These are phyloP conservation scores for Pluteus cervinus DNA, from an alignment of 768 basidiomycete genomes.

Conservation along the genomic window DNA sequence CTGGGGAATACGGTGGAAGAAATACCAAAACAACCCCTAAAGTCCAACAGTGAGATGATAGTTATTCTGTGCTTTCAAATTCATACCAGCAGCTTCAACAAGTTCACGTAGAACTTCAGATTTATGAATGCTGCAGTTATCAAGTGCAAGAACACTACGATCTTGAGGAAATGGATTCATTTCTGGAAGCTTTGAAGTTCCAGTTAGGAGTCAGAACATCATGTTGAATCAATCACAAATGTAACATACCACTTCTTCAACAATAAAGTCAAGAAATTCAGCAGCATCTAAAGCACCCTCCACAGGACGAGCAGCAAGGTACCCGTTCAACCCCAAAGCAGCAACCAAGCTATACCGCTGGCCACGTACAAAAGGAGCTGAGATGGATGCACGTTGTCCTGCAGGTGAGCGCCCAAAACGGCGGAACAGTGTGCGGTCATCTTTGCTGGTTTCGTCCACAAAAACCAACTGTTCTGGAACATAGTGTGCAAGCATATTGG, in stretches of 20 bases:
- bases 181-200: slow-evolving; percentile 18
- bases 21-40: slow-evolving; percentile 16
- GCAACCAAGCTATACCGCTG: slow-evolving; percentile 25
- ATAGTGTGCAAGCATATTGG: no score
- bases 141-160: slow-evolving; percentile 26
- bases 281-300: slow-evolving; percentile 25
- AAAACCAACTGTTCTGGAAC: slow-evolving; percentile 17
- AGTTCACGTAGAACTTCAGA: slow-evolving; percentile 19
- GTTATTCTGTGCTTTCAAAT: not conserved
- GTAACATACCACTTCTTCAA: slow-evolving; percentile 25
- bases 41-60: not conserved
- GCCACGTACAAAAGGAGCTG: slow-evolving; percentile 19
- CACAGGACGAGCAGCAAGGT: slow-evolving; percentile 24
- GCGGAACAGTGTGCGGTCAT: slow-evolving; percentile 19
- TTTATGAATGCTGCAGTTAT: slow-evolving; percentile 34
- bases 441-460: slow-evolving; percentile 24
- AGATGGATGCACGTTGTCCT: slow-evolving; percentile 17
- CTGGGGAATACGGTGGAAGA: slow-evolving; percentile 30
- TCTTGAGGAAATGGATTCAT: slow-evolving; percentile 27
- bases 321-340: slow-evolving; percentile 27
- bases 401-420: slow-evolving; percentile 19
- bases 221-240: not conserved
- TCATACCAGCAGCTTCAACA: slow-evolving; percentile 17
- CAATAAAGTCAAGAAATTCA: slow-evolving; percentile 30
- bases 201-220: not conserved